Evolutionary conservation across 371 early-diverging fungal genomes (phyloP).

Genomic region (Haplosporangium sp.): DNA sequence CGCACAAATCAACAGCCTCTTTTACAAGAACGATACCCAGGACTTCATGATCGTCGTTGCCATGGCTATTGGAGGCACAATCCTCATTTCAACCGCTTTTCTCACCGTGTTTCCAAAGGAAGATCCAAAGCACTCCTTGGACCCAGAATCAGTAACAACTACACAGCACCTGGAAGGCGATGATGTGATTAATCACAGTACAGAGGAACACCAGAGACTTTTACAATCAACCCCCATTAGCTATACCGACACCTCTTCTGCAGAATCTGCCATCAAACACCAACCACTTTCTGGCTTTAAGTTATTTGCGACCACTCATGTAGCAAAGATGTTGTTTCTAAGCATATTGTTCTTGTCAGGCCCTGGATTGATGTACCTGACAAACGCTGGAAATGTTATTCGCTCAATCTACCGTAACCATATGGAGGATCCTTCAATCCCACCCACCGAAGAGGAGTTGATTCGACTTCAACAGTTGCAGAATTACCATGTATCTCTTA

Average conservation of each 20-base stretch:
- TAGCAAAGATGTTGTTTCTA: constrained; percentile 44
- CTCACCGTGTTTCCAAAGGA: constrained; percentile 20
- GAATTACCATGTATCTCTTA: constrained; percentile 56
- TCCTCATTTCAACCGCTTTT: constrained; percentile 50
- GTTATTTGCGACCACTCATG: constrained; percentile 40
- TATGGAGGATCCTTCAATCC: constrained; percentile 29
- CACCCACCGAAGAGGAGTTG: constrained; percentile 28
- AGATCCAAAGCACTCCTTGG: background rate
- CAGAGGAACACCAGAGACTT: constrained; percentile 30
- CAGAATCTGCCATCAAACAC: constrained; percentile 7
- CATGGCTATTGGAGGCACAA: constrained; percentile 46
- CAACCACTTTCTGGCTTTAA: constrained; percentile 37
- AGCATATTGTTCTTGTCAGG: constrained; percentile 50
- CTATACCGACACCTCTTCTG: constrained; percentile 3
- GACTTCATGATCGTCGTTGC: constrained; percentile 57
- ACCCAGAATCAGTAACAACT: background rate
- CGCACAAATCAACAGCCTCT: constrained; percentile 65
- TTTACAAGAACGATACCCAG: constrained; percentile 59
- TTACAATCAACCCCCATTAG: background rate
- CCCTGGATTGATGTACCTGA: constrained; percentile 68
- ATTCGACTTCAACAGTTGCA: constrained; percentile 52
- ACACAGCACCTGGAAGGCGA: constrained; percentile 1
- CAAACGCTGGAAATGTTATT: constrained; percentile 60
- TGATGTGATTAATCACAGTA: constrained; percentile 4
- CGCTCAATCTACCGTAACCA: constrained; percentile 47